Percentiles rank a stretch among this genome's conserved stretches.
These are phyloP conservation scores for Microdochium trichocladiopsis DNA, from an alignment of 2,329 filamentous ascomycete genomes.

Conservation along the genomic window DNA sequence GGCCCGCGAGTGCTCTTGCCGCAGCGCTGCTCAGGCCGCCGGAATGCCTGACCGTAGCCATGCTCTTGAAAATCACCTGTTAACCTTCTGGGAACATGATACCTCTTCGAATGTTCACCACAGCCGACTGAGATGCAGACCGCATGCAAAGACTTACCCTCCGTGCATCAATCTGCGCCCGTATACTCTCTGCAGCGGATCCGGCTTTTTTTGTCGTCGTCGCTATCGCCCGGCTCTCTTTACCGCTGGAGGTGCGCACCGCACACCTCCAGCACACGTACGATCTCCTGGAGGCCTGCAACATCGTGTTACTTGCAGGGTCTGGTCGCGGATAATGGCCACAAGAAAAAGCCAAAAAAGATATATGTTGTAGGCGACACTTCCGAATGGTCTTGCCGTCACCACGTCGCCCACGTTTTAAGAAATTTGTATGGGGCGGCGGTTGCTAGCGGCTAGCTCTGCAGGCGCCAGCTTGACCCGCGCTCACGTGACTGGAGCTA, in stretches of 20 bases:
- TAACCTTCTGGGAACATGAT: no score
- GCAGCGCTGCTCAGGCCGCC: not conserved
- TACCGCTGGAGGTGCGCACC: constrained; percentile 2
- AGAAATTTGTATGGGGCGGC: not conserved
- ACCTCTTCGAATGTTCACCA: no score
- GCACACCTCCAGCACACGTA: constrained; percentile 24
- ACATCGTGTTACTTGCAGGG: constrained; percentile 9
- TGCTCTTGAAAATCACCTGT: not conserved
- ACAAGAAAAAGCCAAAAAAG: not conserved
- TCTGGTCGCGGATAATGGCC: not conserved
- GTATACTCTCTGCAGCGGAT: not conserved
- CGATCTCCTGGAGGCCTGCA: constrained; percentile 16
- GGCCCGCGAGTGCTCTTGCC: not conserved
- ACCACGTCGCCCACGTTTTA: not conserved
- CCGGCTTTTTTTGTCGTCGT: not conserved
- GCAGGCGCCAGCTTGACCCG: not conserved
- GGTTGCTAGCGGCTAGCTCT: not conserved
- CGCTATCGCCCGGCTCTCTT: not conserved
- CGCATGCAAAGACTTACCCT: not conserved
- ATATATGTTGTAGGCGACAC: not conserved
- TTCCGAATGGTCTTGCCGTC: not conserved
- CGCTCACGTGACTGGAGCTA: not conserved
- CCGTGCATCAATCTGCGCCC: not conserved
- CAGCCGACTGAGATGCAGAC: not conserved
- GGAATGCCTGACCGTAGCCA: not conserved